Percentiles rank a stretch among this genome's conserved stretches.
phyloP scores from a whole-genome alignment of 108 stramenopile species.

The Conticribra guillardii region DNA sequence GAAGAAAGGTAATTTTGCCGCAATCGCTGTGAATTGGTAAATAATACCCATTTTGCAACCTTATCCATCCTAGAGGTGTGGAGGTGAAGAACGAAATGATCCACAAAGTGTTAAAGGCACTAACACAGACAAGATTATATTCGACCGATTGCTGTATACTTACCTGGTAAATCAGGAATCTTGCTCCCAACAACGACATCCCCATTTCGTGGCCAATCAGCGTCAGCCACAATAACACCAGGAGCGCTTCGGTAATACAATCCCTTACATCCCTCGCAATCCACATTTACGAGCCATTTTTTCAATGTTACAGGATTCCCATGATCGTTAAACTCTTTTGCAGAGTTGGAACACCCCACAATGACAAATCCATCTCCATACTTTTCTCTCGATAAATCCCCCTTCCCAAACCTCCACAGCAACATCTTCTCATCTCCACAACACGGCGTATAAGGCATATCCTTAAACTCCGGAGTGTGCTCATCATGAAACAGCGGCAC shows the following conservation, averaged over 20 bases:
- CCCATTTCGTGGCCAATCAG: slow-evolving; percentile 93
- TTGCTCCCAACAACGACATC: slow-evolving; percentile 87
- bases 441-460: slow-evolving; percentile 39
- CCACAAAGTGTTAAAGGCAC: no score
- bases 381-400: slow-evolving; percentile 71
- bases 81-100: slow-evolving; percentile 5
- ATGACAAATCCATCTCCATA: slow-evolving; percentile 77
- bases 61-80: slow-evolving; percentile 84
- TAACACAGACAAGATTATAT: no score
- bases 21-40: slow-evolving; percentile 85
- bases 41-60: slow-evolving; percentile 92
- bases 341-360: slow-evolving; percentile 80
- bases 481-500: slow-evolving; percentile 94
- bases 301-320: slow-evolving; percentile 68
- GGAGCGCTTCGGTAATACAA: slow-evolving; percentile 87
- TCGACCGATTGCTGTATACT: no score
- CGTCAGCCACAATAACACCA: slow-evolving; percentile 84
- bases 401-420: slow-evolving; percentile 89
- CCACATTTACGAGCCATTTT: slow-evolving; percentile 91
- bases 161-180: slow-evolving; percentile 78
- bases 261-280: slow-evolving; percentile 81
- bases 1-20: slow-evolving; percentile 70
- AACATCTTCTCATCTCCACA: slow-evolving; percentile 69
- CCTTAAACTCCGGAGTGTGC: slow-evolving; percentile 88
- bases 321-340: slow-evolving; percentile 59